Evolutionary conservation across 352 stramenopile genomes (phyloP).

Genomic region (Stephanocyclus meneghinianus): DNA sequence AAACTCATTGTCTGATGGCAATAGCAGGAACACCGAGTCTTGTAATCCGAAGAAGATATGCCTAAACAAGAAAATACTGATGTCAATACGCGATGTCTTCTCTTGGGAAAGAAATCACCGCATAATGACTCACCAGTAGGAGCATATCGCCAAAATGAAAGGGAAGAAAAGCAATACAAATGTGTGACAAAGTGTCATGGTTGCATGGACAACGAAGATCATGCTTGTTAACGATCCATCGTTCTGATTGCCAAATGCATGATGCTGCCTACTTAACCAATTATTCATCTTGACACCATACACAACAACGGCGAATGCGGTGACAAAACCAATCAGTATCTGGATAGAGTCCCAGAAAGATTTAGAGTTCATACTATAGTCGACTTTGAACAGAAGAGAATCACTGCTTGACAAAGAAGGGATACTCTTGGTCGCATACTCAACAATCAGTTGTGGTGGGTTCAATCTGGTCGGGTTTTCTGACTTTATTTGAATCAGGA

Average conservation of each 20-base stretch:
- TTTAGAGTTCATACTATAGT: constrained; percentile 87
- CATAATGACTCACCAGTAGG: constrained; percentile 82
- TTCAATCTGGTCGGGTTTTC: constrained; percentile 78
- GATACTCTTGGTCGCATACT: constrained; percentile 77
- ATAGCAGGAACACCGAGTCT: constrained; percentile 85
- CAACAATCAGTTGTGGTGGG: constrained; percentile 83
- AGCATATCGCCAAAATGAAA: constrained; percentile 84
- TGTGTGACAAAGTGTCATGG: constrained; percentile 59
- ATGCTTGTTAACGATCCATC: constrained; percentile 36
- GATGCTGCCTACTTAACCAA: constrained; percentile 85
- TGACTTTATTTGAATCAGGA: constrained; percentile 72
- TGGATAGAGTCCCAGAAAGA: constrained; percentile 85
- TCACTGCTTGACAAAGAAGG: constrained; percentile 8
- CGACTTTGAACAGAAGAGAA: constrained; percentile 83
- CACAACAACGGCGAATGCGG: constrained; percentile 70
- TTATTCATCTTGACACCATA: constrained; percentile 86
- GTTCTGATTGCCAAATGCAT: constrained; percentile 74
- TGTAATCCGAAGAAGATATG: constrained; percentile 94
- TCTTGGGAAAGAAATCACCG: not conserved
- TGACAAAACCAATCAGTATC: constrained; percentile 83
- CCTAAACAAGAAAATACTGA: not conserved
- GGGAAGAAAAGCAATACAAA: constrained; percentile 77
- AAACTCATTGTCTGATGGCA: constrained; percentile 83
- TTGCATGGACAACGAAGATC: constrained; percentile 57
- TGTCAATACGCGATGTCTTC: not conserved